Percentiles rank a stretch among this genome's conserved stretches.
Conservation (phyloP, 192 early-diverging fungal genomes). For the Coemansia sp. region DNA sequence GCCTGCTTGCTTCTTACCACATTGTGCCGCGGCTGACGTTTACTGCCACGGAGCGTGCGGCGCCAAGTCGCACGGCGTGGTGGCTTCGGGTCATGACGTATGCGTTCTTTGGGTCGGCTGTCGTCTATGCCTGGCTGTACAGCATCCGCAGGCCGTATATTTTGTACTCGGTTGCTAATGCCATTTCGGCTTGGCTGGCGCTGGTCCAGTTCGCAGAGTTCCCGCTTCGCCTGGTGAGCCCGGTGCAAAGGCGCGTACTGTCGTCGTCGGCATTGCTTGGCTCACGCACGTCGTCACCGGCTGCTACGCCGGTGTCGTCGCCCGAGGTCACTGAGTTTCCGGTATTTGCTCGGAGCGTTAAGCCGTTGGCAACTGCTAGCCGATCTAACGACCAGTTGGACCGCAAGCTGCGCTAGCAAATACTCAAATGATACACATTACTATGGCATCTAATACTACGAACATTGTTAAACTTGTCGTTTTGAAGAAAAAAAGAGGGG, state of each 20-base stretch:
- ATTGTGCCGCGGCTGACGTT: conserved; percentile 31
- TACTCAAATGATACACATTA: background rate
- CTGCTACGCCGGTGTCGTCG: conserved; percentile 1
- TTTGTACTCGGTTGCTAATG: conserved; percentile 59
- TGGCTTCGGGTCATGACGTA: conserved; percentile 37
- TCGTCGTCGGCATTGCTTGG: conserved; percentile 2
- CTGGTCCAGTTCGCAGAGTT: conserved; percentile 37
- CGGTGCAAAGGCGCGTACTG: background rate
- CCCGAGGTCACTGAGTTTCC: background rate
- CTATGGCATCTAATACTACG: background rate
- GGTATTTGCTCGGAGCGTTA: background rate
- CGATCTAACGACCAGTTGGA: conserved; percentile 1
- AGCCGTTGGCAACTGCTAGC: background rate
- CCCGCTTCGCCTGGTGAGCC: conserved; percentile 7
- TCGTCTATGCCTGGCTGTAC: conserved; percentile 57
- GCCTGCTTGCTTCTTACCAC: conserved; percentile 31
- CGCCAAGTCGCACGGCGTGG: conserved; percentile 9
- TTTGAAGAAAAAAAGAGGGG: background rate
- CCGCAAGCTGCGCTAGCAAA: conserved; percentile 19
- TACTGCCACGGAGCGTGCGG: conserved; percentile 8
- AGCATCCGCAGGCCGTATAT: conserved; percentile 64
- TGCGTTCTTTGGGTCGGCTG: conserved; percentile 41
- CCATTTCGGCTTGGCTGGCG: conserved; percentile 45
- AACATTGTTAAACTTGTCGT: no score
- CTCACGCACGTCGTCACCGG: conserved; percentile 11